Evolutionary conservation across 805 yeast species (phyloP).

Genomic region (Starmera pachycereana): DNA sequence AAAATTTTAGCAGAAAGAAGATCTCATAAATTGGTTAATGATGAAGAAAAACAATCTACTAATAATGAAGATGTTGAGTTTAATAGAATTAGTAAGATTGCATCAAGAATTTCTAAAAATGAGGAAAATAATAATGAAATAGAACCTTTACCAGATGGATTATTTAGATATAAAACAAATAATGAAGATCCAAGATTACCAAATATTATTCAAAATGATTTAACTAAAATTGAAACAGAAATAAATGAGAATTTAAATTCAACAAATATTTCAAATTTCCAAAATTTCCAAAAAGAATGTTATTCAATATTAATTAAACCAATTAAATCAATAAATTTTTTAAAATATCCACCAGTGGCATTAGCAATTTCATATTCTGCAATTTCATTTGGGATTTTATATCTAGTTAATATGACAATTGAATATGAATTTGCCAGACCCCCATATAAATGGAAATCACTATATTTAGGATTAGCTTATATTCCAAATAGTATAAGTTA

Average conservation of each 20-base stretch:
- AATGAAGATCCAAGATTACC: constrained; percentile 13
- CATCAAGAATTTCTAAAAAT: constrained; percentile 13
- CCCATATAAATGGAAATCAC: constrained; percentile 62
- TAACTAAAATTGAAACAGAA: constrained; percentile 15
- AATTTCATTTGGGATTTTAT: constrained; percentile 59
- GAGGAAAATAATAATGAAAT: constrained; percentile 11
- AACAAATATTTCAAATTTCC: constrained; percentile 13
- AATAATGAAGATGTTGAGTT: constrained; percentile 2
- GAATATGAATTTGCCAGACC: constrained; percentile 46
- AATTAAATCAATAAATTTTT: constrained; percentile 45
- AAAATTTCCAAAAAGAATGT: constrained; percentile 17
- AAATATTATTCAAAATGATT: constrained; percentile 14
- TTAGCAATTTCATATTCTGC: constrained; percentile 58
- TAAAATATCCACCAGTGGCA: constrained; percentile 66
- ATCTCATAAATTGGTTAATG: constrained; percentile 6
- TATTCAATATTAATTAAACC: constrained; percentile 50
- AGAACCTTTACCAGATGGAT: constrained; percentile 15
- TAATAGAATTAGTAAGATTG: constrained; percentile 10
- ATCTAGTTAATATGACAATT: constrained; percentile 66
- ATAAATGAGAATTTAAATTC: constrained; percentile 17
- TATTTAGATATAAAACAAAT: constrained; percentile 13
- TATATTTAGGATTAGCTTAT: constrained; percentile 65
- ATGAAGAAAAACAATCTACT: constrained; percentile 1
- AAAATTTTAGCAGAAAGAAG: constrained; percentile 31
- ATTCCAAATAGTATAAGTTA: constrained; percentile 79